These are phyloP conservation scores for Calonectria pteridis DNA, from an alignment of 2,329 filamentous ascomycete genomes.

Conservation along the genomic window DNA sequence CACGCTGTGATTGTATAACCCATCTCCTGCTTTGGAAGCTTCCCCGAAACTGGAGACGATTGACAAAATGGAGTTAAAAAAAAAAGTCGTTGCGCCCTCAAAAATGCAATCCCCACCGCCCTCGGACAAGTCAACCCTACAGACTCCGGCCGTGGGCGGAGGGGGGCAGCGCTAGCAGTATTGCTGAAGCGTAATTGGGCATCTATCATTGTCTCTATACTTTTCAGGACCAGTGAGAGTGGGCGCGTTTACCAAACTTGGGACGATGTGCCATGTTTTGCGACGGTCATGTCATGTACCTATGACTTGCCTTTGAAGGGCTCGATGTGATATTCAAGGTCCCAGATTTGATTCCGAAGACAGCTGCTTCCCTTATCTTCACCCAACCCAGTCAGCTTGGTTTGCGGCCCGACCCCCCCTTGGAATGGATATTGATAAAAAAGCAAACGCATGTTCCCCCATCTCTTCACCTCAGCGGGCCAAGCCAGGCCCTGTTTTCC, in stretches of 20 bases:
- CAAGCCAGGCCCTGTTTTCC: conserved; percentile 18
- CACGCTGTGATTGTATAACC: neutral
- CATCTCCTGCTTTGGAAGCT: conserved; percentile 7
- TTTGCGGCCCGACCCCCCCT: conserved; percentile 24
- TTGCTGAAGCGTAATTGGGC: conserved; percentile 14
- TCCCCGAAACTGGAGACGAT: conserved; percentile 12
- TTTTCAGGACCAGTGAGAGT: conserved; percentile 18
- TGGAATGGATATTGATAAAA: conserved; percentile 11
- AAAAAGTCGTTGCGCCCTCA: neutral
- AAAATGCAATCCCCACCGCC: neutral
- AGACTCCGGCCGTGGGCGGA: conserved; percentile 16
- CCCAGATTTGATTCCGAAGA: neutral
- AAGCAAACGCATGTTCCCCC: conserved; percentile 12
- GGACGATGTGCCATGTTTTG: conserved; percentile 1
- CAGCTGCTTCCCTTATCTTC: neutral
- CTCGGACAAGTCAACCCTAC: conserved; percentile 3
- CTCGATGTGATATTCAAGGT: conserved; percentile 2
- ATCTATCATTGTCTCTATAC: neutral
- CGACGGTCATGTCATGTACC: conserved; percentile 16
- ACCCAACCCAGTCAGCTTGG: conserved; percentile 19
- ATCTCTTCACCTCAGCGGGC: conserved; percentile 6
- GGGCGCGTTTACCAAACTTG: neutral
- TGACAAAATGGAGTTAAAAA: neutral
- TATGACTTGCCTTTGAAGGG: conserved; percentile 11
- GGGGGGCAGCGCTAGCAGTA: conserved; percentile 3